Evolutionary conservation across 2,329 filamentous ascomycete species (phyloP).

Genomic region (Furcasterigmium sp.): DNA sequence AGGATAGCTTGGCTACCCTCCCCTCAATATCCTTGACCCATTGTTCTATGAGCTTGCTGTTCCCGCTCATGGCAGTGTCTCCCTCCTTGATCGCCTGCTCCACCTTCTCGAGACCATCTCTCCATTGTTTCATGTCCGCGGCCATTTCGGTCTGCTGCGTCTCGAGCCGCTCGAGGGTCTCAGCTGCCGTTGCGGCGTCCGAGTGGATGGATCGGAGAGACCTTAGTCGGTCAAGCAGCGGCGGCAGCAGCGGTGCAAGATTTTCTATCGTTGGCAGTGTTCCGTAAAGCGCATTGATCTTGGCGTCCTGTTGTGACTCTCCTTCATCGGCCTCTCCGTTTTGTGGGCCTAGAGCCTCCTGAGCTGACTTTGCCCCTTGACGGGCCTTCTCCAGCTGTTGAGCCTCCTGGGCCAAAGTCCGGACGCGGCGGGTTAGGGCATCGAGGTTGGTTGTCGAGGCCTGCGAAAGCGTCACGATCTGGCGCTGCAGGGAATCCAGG

Average conservation of each 20-base stretch:
- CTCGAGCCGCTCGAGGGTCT: conserved; percentile 73
- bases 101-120: conserved; percentile 71
- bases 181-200: conserved; percentile 75
- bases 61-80: conserved; percentile 65
- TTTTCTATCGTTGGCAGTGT: conserved; percentile 84
- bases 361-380: conserved; percentile 54
- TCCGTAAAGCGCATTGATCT: conserved; percentile 88
- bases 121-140: conserved; percentile 80
- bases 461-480: conserved; percentile 69
- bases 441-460: conserved; percentile 70
- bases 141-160: conserved; percentile 76
- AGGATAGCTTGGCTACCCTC: conserved; percentile 59
- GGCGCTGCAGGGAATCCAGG: conserved; percentile 73
- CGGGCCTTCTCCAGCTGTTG: conserved; percentile 64
- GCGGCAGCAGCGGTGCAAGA: conserved; percentile 77
- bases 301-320: conserved; percentile 67
- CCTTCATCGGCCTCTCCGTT: conserved; percentile 31
- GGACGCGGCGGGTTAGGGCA: conserved; percentile 63
- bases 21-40: conserved; percentile 87
- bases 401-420: conserved; percentile 66
- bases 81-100: conserved; percentile 69
- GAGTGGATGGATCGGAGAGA: conserved; percentile 81
- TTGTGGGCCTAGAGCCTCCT: conserved; percentile 49
- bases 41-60: conserved; percentile 77
- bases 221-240: conserved; percentile 77